phyloP scores from a whole-genome alignment of 2,329 filamentous ascomycete species.

The Penicillium frequentans region DNA sequence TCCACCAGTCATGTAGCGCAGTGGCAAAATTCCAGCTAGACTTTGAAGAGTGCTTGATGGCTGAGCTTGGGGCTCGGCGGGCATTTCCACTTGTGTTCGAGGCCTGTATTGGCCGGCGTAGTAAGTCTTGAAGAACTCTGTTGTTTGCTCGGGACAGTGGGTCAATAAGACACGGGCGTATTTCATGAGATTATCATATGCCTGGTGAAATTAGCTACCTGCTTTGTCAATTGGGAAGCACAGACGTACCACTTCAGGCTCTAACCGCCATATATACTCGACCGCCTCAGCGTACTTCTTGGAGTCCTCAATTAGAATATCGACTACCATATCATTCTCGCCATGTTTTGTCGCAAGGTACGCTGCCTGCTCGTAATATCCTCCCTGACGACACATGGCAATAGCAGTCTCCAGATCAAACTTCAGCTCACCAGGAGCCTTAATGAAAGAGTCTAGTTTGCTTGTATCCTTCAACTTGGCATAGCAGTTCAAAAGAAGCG shows the following conservation, averaged over 20 bases:
- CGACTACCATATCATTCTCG: conserved; percentile 89
- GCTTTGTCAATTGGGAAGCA: neutral
- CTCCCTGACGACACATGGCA: conserved; percentile 93
- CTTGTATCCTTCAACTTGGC: conserved; percentile 96
- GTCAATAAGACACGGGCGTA: conserved; percentile 89
- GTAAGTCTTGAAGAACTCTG: conserved; percentile 88
- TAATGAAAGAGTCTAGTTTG: conserved; percentile 95
- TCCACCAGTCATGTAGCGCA: conserved; percentile 77
- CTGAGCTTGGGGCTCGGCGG: conserved; percentile 46
- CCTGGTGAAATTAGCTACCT: conserved; percentile 47
- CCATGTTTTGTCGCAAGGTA: conserved; percentile 93
- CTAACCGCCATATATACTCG: conserved; percentile 85
- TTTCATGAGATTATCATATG: conserved; percentile 88
- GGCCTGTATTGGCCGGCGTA: conserved; percentile 84
- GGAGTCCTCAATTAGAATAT: conserved; percentile 93
- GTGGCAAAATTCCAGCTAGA: conserved; percentile 75
- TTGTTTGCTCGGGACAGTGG: conserved; percentile 79
- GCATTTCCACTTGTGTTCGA: conserved; percentile 60
- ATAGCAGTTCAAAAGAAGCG: conserved; percentile 91
- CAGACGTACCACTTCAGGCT: conserved; percentile 68
- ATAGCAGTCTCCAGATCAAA: conserved; percentile 98
- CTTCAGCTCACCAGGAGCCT: conserved; percentile 82
- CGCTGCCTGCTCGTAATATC: conserved; percentile 94
- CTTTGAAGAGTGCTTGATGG: conserved; percentile 80
- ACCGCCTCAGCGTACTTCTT: conserved; percentile 86